Evolutionary conservation across 768 basidiomycete genomes (phyloP).

Genomic region (Hypsizygus marmoreus): DNA sequence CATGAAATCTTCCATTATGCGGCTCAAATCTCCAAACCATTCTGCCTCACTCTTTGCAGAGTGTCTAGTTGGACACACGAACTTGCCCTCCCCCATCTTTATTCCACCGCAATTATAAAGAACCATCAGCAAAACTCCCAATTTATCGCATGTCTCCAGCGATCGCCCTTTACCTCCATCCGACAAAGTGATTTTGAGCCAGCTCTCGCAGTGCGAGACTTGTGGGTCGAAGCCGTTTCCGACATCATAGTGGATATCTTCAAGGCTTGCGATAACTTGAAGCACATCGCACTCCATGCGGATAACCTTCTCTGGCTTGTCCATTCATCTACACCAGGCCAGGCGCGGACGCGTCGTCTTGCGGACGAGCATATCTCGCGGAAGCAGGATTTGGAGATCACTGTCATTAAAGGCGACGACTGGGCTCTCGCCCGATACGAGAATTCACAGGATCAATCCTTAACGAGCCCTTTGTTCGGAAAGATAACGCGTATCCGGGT

Average conservation of each 20-base stretch:
- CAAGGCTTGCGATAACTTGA: slow-evolving; percentile 15
- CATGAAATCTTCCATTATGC: slow-evolving; percentile 21
- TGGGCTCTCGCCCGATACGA: slow-evolving; percentile 12
- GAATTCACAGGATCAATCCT: neutral
- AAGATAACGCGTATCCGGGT: slow-evolving; percentile 24
- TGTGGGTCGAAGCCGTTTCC: slow-evolving; percentile 23
- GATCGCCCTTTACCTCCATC: neutral
- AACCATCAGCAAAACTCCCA: neutral
- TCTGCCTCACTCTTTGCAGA: slow-evolving; percentile 19
- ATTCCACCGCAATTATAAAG: slow-evolving; percentile 18
- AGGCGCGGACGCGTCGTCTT: neutral
- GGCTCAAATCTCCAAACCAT: slow-evolving; percentile 15
- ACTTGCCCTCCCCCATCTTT: slow-evolving; percentile 27
- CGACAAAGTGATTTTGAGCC: slow-evolving; percentile 10
- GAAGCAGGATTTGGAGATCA: slow-evolving; percentile 15
- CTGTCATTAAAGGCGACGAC: slow-evolving; percentile 11
- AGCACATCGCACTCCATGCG: slow-evolving; percentile 17
- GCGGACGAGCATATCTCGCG: neutral
- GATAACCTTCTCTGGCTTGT: slow-evolving; percentile 24
- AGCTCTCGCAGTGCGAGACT: slow-evolving; percentile 10
- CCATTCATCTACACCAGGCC: slow-evolving; percentile 3
- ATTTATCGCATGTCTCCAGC: slow-evolving; percentile 5
- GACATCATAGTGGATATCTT: slow-evolving; percentile 20
- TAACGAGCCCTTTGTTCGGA: slow-evolving; percentile 16
- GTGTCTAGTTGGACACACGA: slow-evolving; percentile 23